phyloP scores from a whole-genome alignment of 768 basidiomycete species.

The Termitomyces sp. region DNA sequence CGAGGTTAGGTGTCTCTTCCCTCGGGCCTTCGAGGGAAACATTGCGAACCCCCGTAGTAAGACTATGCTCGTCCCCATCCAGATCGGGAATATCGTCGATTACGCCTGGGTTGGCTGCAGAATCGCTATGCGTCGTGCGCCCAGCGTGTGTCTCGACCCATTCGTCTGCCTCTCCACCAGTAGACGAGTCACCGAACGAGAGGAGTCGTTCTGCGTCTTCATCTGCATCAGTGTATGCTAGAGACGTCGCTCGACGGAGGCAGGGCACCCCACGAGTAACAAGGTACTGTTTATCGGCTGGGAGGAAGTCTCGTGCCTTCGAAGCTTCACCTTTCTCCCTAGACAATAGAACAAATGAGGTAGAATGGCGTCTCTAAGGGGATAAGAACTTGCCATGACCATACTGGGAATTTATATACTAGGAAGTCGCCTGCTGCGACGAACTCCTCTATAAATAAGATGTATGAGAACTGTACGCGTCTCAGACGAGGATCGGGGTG shows the following conservation, averaged over 20 bases:
- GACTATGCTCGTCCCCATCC: conserved; percentile 46
- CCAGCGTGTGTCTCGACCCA: conserved; percentile 99
- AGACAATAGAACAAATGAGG: conserved; percentile 3
- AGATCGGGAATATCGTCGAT: conserved; percentile 89
- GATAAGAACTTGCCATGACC: conserved; percentile 72
- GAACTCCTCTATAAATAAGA: conserved; percentile 72
- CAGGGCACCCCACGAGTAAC: conserved; percentile 96
- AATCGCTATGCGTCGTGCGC: conserved; percentile 47
- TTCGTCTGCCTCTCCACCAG: conserved; percentile 65
- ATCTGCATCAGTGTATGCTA: conserved; percentile 92
- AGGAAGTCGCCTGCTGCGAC: conserved; percentile 97
- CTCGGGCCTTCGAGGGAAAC: conserved; percentile 35
- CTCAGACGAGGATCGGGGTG: conserved; percentile 16
- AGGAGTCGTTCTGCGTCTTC: conserved; percentile 94
- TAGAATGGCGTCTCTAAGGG: not conserved
- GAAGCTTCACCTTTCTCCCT: conserved; percentile 93
- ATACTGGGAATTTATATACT: conserved; percentile 96
- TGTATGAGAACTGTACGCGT: conserved; percentile 16
- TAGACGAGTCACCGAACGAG: conserved; percentile 65
- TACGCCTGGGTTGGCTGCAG: conserved; percentile 50
- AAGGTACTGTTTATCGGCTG: conserved; percentile 92
- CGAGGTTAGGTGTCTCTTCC: conserved; percentile 84
- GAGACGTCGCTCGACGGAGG: conserved; percentile 84
- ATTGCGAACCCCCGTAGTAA: conserved; percentile 37
- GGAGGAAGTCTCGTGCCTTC: conserved; percentile 89